These are phyloP conservation scores for Tuber aestivum DNA, from an alignment of 495 filamentous ascomycete species.

Conservation along the genomic window DNA sequence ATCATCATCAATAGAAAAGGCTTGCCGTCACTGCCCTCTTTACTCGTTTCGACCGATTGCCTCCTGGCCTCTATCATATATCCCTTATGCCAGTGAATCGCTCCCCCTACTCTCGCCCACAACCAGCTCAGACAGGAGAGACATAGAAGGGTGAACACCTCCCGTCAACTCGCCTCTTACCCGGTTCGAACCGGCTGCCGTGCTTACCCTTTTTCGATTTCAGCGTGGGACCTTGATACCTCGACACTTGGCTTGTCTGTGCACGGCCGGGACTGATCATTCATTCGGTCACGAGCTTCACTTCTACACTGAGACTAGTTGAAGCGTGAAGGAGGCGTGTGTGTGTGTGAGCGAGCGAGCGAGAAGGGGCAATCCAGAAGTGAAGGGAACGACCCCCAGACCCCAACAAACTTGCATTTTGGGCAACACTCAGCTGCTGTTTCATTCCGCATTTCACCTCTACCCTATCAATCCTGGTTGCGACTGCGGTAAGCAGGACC, in stretches of 20 bases:
- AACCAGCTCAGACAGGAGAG: neutral
- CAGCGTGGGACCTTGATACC: neutral
- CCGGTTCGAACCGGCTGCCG: neutral
- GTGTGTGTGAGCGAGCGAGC: neutral
- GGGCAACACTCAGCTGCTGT: slow-evolving; percentile 1
- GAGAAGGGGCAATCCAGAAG: neutral
- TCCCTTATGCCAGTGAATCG: slow-evolving; percentile 4
- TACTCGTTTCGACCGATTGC: neutral
- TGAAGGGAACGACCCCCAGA: neutral
- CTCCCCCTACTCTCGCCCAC: neutral
- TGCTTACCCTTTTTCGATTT: neutral
- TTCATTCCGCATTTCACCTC: neutral
- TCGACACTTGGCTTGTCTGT: neutral
- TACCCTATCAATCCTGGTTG: neutral
- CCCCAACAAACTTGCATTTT: neutral
- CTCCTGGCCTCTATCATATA: neutral
- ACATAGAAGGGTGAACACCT: neutral
- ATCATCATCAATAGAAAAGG: neutral
- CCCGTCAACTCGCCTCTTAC: neutral
- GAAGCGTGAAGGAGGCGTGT: neutral
- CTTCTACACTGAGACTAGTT: slow-evolving; percentile 1
- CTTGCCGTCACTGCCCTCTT: neutral
- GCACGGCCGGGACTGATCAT: neutral
- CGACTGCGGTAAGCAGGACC: neutral
- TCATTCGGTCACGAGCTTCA: slow-evolving; percentile 6